phyloP scores from a whole-genome alignment of 2,329 filamentous ascomycete species.

The Aspergillus luchuensis region DNA sequence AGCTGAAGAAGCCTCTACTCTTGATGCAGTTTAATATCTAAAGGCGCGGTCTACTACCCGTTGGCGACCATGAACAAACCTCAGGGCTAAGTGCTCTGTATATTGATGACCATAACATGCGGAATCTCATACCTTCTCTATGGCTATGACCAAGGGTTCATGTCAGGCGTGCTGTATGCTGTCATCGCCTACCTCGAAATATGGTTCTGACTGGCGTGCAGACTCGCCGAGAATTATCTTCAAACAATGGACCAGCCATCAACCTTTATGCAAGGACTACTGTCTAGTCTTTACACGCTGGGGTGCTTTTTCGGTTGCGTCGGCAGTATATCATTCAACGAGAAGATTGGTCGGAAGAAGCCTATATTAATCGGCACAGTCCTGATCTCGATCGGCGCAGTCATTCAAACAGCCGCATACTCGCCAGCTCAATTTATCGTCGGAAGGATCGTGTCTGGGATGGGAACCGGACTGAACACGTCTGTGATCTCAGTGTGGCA shows the following conservation, averaged over 20 bases:
- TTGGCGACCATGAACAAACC: neutral
- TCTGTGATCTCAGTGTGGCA: constrained; percentile 53
- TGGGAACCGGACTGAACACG: constrained; percentile 56
- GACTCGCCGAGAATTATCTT: neutral
- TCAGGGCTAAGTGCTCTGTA: neutral
- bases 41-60: neutral
- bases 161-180: neutral
- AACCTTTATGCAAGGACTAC: neutral
- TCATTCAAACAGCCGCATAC: neutral
- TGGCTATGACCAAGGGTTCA: constrained; percentile 9
- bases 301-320: constrained; percentile 7
- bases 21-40: too few relatives aligned
- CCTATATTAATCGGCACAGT: neutral
- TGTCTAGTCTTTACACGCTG: constrained; percentile 3
- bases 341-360: neutral
- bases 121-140: neutral
- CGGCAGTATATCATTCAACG: neutral
- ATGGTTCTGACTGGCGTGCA: neutral
- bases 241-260: neutral
- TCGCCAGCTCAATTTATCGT: neutral
- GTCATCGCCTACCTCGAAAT: neutral
- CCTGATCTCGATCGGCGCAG: neutral
- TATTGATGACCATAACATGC: neutral
- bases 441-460: constrained; percentile 36
- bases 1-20: neutral